Conservation (phyloP, 2,329 filamentous ascomycete species). For the Venturia oleaginea region DNA sequence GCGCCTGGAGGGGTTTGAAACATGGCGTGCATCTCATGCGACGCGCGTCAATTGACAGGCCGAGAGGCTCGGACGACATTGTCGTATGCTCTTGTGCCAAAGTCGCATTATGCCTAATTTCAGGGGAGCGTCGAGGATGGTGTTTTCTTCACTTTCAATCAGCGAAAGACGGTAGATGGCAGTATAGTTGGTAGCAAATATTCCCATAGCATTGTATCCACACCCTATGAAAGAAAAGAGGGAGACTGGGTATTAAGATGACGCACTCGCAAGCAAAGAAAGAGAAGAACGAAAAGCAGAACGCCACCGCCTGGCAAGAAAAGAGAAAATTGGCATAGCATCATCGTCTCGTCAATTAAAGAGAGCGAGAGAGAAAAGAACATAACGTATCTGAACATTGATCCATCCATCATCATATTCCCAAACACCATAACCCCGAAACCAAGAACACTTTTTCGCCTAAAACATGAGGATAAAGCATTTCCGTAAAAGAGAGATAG, state of each 20-base stretch:
- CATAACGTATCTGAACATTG: background rate
- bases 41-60: too few species aligned
- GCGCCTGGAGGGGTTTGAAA: too few species aligned
- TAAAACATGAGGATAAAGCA: background rate
- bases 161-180: too few species aligned
- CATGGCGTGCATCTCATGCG: too few species aligned
- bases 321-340: background rate
- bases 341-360: background rate
- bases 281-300: background rate
- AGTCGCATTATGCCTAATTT: too few species aligned
- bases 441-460: background rate
- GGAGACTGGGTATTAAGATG: background rate
- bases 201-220: background rate
- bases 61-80: too few species aligned
- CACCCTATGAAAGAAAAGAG: background rate
- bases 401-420: conserved; percentile 3
- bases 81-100: too few species aligned
- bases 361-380: background rate
- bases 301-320: background rate
- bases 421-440: background rate
- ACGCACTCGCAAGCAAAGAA: background rate
- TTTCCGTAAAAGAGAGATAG: background rate
- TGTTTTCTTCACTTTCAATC: too few species aligned
- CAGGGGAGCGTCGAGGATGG: too few species aligned
- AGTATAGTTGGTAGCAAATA: background rate